phyloP scores from a whole-genome alignment of 257 asterid genomes.

The Jacaranda mimosifolia region DNA sequence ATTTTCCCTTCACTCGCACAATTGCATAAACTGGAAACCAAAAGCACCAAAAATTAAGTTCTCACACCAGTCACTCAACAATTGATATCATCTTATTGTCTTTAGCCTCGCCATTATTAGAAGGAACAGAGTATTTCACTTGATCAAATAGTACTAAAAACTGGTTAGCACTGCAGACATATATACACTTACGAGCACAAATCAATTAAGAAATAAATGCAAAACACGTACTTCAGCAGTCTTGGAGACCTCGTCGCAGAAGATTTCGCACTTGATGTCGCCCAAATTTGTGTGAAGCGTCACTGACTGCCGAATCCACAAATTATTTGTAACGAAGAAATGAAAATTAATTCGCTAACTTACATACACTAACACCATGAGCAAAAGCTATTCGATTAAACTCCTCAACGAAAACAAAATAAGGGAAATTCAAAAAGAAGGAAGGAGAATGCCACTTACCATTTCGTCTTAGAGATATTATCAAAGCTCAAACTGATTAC shows the following conservation, averaged over 20 bases:
- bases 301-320: conserved; percentile 66
- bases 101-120: not conserved
- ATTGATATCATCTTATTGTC: conserved; percentile 9
- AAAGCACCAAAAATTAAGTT: conserved; percentile 20
- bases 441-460: conserved; percentile 23
- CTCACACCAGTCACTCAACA: conserved; percentile 12
- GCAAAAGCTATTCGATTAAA: conserved; percentile 54
- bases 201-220: conserved; percentile 3
- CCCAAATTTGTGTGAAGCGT: conserved; percentile 97
- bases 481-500: conserved; percentile 1
- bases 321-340: not conserved
- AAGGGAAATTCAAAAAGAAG: not conserved
- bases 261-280: conserved; percentile 95
- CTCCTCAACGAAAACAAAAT: conserved; percentile 28
- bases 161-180: not conserved
- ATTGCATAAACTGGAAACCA: conserved; percentile 15
- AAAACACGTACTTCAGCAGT: conserved; percentile 75
- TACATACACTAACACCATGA: not conserved
- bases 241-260: conserved; percentile 95
- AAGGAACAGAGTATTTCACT: not conserved
- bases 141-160: not conserved
- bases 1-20: conserved; percentile 1
- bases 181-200: not conserved
- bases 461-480: conserved; percentile 23
- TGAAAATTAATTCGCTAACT: not conserved